These are phyloP conservation scores for Macroventuria anomochaeta DNA, from an alignment of 2,329 filamentous ascomycete species.

Conservation along the genomic window DNA sequence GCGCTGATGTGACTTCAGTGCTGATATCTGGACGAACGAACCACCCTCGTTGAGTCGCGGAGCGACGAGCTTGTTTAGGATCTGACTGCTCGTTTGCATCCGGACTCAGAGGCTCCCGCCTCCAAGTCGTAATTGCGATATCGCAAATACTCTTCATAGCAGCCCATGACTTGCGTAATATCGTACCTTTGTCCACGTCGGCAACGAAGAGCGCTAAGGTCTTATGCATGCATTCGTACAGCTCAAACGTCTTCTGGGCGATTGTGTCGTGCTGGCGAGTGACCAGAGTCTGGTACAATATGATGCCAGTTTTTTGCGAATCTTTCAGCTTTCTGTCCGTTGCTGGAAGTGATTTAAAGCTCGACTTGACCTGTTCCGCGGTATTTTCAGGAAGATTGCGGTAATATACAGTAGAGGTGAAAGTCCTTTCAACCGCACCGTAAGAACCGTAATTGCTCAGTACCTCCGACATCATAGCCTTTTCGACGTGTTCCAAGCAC, in stretches of 20 bases:
- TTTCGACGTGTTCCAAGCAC: conserved; percentile 36
- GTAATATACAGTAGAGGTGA: conserved; percentile 38
- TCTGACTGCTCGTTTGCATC: conserved; percentile 17
- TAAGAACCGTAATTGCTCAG: conserved; percentile 9
- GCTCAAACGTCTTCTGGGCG: conserved; percentile 8
- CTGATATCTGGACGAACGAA: conserved; percentile 21
- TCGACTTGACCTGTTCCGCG: conserved; percentile 8
- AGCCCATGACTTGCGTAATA: conserved; percentile 38
- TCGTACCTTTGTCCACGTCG: conserved; percentile 25
- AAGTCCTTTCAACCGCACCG: conserved; percentile 28
- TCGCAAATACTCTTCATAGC: conserved; percentile 29
- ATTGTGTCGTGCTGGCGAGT: conserved; percentile 21
- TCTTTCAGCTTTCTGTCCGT: not conserved
- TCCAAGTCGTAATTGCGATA: conserved; percentile 1
- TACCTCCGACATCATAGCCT: conserved; percentile 27
- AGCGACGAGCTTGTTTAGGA: conserved; percentile 14
- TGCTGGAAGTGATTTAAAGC: not conserved
- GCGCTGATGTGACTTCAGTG: not conserved
- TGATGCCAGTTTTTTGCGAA: not conserved
- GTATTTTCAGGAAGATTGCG: conserved; percentile 27
- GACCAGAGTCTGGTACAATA: conserved; percentile 28
- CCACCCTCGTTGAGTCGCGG: conserved; percentile 20
- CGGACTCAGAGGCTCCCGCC: conserved; percentile 4
- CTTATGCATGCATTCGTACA: conserved; percentile 21
- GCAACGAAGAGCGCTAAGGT: conserved; percentile 34